These are phyloP conservation scores for Mariannaea elegans DNA, from an alignment of 2,329 filamentous ascomycete species.

Conservation along the genomic window DNA sequence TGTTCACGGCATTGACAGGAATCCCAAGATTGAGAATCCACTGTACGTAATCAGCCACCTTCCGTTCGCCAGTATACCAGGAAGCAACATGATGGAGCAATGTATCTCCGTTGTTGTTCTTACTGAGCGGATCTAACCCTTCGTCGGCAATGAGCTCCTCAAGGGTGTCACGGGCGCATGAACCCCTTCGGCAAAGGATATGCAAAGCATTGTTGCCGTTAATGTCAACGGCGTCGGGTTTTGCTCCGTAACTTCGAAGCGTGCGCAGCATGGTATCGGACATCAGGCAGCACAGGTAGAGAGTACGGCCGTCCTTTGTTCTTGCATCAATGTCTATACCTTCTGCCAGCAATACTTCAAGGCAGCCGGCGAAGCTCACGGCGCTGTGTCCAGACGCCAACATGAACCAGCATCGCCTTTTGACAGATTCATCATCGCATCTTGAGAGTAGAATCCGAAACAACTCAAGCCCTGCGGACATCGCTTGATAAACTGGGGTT, in stretches of 20 bases:
- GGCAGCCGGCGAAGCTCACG: constrained; percentile 1
- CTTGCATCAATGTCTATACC: constrained; percentile 25
- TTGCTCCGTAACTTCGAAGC: constrained; percentile 20
- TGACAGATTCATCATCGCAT: not conserved
- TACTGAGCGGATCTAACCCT: constrained; percentile 23
- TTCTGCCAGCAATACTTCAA: constrained; percentile 22
- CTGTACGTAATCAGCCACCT: not conserved
- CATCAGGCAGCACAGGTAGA: constrained; percentile 23
- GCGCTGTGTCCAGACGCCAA: not conserved
- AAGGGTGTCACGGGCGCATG: not conserved
- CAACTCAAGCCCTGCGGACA: not conserved
- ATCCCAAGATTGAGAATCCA: constrained; percentile 28
- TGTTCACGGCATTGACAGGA: constrained; percentile 29
- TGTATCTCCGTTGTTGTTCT: constrained; percentile 24
- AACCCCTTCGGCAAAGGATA: not conserved
- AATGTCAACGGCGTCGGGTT: not conserved
- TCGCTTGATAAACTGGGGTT: not conserved
- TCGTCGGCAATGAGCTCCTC: constrained; percentile 5
- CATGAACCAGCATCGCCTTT: constrained; percentile 25
- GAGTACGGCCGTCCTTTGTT: constrained; percentile 13
- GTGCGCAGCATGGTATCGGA: not conserved
- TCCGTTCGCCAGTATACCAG: not conserved
- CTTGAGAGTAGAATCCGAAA: constrained; percentile 24
- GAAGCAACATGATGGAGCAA: constrained; percentile 25
- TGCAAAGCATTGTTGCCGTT: constrained; percentile 29